phyloP scores from a whole-genome alignment of 306 rosid species.

The Fragaria ananassa region DNA sequence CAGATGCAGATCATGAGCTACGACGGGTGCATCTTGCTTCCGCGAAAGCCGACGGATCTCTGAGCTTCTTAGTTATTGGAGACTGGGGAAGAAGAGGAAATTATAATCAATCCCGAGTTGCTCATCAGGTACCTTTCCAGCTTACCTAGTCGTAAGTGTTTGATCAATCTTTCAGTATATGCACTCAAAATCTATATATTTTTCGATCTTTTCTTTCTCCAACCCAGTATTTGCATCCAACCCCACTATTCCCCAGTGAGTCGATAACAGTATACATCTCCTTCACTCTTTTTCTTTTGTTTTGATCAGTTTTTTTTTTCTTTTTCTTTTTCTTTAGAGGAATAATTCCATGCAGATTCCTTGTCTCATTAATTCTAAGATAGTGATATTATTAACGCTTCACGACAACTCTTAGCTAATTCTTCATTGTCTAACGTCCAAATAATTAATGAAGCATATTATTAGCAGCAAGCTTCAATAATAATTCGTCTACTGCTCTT shows the following conservation, averaged over 20 bases:
- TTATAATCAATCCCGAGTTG: conserved; percentile 60
- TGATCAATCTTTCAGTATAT: background rate
- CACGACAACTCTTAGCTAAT: background rate
- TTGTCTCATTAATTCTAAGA: background rate
- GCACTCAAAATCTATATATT: background rate
- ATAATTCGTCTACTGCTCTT: background rate
- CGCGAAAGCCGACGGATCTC: conserved; percentile 30
- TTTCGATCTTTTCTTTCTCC: background rate
- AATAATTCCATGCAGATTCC: conserved; percentile 7
- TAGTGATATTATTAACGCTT: background rate
- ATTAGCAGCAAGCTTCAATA: background rate
- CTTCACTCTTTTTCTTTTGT: background rate
- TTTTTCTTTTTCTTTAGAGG: background rate
- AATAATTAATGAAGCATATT: background rate
- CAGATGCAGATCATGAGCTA: conserved; percentile 24
- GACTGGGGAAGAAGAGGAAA: conserved; percentile 76
- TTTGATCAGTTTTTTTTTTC: no score
- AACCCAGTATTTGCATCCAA: background rate
- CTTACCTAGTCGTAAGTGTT: background rate
- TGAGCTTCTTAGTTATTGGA: conserved; percentile 56
- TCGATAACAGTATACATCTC: background rate
- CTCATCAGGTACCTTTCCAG: conserved; percentile 39
- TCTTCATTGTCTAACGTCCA: background rate
- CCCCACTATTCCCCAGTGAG: background rate
- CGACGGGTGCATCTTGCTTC: conserved; percentile 25